phyloP scores from a whole-genome alignment of 2,329 filamentous ascomycete species.

The Arthrobotrys sphaeroides region DNA sequence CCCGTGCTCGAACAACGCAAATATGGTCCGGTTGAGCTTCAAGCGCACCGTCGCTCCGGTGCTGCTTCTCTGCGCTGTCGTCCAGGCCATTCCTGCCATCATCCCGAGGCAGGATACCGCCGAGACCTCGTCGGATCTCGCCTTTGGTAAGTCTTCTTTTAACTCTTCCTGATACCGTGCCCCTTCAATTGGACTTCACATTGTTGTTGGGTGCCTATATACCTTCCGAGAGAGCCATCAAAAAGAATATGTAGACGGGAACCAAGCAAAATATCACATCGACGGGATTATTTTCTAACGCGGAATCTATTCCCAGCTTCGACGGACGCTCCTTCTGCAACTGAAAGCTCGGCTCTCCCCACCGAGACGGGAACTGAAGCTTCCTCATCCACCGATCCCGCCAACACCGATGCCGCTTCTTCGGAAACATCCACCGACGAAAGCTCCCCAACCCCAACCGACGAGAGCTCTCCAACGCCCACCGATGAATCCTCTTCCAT shows the following conservation, averaged over 20 bases:
- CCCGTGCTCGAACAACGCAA: constrained; percentile 21
- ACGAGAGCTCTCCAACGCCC: constrained; percentile 1
- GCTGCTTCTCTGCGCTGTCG: constrained; percentile 45
- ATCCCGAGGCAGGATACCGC: constrained; percentile 31
- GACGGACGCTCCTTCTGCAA: constrained; percentile 8
- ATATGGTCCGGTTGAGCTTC: constrained; percentile 49
- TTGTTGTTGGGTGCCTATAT: no score
- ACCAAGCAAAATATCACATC: no score
- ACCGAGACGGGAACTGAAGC: constrained; percentile 19
- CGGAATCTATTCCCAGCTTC: constrained; percentile 9
- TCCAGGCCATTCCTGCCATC: constrained; percentile 46
- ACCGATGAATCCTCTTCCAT: constrained; percentile 18
- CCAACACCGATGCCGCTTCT: constrained; percentile 5
- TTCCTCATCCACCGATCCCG: constrained; percentile 3
- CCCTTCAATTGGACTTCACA: no score
- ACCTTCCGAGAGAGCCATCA: no score
- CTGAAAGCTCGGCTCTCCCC: constrained; percentile 25
- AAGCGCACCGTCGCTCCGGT: constrained; percentile 44
- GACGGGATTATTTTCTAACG: no score
- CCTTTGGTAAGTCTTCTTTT: constrained; percentile 5
- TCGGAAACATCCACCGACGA: constrained; percentile 5
- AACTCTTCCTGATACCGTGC: neutral
- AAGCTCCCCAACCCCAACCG: constrained; percentile 11
- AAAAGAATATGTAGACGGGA: no score
- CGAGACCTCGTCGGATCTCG: constrained; percentile 27